Percentiles rank a stretch among this genome's conserved stretches.
Evolutionary conservation across 495 filamentous ascomycete genomes (phyloP).

Genomic region (Penicillium subrubescens): DNA sequence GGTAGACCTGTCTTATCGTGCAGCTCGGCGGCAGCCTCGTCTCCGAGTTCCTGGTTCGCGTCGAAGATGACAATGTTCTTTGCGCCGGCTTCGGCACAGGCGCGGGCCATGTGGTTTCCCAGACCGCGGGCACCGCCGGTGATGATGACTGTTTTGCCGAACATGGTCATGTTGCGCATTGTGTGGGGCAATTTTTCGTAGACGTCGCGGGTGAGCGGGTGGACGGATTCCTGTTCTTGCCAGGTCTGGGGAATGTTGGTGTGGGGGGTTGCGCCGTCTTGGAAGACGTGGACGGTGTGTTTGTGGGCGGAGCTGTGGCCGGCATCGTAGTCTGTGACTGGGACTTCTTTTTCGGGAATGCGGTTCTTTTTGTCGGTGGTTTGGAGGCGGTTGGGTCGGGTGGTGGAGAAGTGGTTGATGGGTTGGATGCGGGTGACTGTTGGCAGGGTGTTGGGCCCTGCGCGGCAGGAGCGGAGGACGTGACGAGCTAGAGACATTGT

Average conservation of each 20-base stretch:
- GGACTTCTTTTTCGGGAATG: slow-evolving; percentile 8
- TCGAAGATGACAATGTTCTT: slow-evolving; percentile 28
- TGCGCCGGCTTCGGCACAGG: slow-evolving; percentile 73
- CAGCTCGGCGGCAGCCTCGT: slow-evolving; percentile 2
- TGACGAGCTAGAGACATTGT: slow-evolving; percentile 5
- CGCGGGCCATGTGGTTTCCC: slow-evolving; percentile 68
- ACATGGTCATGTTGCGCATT: slow-evolving; percentile 50
- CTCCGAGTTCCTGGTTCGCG: slow-evolving; percentile 8
- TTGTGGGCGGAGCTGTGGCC: slow-evolving; percentile 5
- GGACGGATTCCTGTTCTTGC: neutral
- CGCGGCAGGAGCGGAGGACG: slow-evolving; percentile 3
- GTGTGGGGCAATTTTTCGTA: slow-evolving; percentile 3
- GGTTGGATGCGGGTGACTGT: neutral
- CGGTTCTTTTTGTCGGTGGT: slow-evolving; percentile 8
- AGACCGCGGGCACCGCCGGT: slow-evolving; percentile 78
- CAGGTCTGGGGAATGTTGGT: neutral
- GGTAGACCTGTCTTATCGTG: slow-evolving; percentile 8
- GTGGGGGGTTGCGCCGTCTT: neutral
- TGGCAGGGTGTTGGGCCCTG: neutral
- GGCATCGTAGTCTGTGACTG: slow-evolving; percentile 7
- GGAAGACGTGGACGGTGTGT: slow-evolving; percentile 2
- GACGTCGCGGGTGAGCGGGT: slow-evolving; percentile 7
- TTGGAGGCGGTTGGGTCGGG: slow-evolving; percentile 3
- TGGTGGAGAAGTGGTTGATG: neutral
- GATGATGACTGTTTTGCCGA: slow-evolving; percentile 74